A percentile compares a stretch with the other conserved stretches of the same genome.
Conservation (phyloP, 2,329 filamentous ascomycete species). For the Cryphonectria japonica region DNA sequence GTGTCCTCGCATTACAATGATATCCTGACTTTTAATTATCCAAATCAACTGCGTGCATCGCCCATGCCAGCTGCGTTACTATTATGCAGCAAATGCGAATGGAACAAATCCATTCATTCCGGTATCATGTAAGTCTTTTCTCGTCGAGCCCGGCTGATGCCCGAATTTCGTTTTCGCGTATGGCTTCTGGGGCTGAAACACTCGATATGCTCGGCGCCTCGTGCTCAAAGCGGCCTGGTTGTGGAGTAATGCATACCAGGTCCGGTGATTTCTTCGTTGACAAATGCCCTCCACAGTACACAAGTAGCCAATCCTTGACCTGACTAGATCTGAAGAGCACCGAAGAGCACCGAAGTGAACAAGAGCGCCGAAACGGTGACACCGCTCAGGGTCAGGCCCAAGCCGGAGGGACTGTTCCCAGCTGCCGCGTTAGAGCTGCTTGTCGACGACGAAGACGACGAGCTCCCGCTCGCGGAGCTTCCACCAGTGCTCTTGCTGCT, state of each 20-base stretch:
- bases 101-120: background rate
- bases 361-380: constrained; percentile 18
- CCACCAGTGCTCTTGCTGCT: background rate
- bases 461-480: constrained; percentile 15
- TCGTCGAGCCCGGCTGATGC: background rate
- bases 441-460: background rate
- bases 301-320: background rate
- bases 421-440: constrained; percentile 23
- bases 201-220: background rate
- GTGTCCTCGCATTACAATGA: no score
- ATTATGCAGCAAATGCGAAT: background rate
- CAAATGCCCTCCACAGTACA: background rate
- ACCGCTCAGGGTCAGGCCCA: background rate
- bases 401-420: background rate
- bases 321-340: background rate
- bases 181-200: no score
- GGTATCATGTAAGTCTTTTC: background rate
- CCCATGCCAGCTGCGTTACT: background rate
- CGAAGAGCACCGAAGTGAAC: background rate
- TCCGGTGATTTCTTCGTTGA: background rate
- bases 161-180: background rate
- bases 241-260: background rate
- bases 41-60: no score
- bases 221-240: background rate
- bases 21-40: no score